phyloP scores from a whole-genome alignment of 106 monocot genomes.

The Dioscorea zingiberensis region DNA sequence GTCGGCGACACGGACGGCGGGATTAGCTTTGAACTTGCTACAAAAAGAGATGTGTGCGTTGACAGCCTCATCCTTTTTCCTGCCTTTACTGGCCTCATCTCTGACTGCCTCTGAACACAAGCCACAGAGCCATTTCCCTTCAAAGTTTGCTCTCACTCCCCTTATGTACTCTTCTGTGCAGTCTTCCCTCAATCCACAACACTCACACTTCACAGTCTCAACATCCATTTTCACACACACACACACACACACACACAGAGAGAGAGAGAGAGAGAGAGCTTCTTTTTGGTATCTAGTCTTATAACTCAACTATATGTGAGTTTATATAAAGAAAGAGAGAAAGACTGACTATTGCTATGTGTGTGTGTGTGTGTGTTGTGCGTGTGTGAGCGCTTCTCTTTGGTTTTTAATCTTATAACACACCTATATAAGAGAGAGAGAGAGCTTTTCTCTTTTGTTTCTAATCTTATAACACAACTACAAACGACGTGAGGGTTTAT shows the following conservation, averaged over 20 bases:
- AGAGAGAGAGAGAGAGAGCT: too few species aligned
- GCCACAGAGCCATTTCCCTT: slow-evolving; percentile 42
- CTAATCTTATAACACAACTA: too few species aligned
- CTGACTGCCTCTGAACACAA: slow-evolving; percentile 49
- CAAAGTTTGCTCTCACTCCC: slow-evolving; percentile 21
- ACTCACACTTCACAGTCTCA: slow-evolving; percentile 37
- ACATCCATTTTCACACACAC: slow-evolving; percentile 16
- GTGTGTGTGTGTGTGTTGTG: not conserved
- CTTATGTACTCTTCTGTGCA: slow-evolving; percentile 46
- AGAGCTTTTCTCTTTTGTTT: too few species aligned
- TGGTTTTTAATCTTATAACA: too few species aligned
- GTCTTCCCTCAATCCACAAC: slow-evolving; percentile 46
- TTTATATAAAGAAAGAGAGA: not conserved
- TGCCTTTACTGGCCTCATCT: slow-evolving; percentile 20
- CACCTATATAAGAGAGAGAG: too few species aligned
- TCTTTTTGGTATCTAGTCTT: too few species aligned
- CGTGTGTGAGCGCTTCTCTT: too few species aligned
- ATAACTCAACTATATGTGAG: too few species aligned
- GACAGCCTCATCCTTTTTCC: slow-evolving; percentile 37
- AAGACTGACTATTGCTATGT: too few species aligned
- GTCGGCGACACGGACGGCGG: slow-evolving; percentile 36
- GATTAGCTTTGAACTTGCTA: slow-evolving; percentile 29
- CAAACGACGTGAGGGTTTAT: too few species aligned
- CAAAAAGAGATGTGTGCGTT: slow-evolving; percentile 41
- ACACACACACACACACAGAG: not conserved